These are phyloP conservation scores for Endoconidiophora laricicola DNA, from an alignment of 2,329 filamentous ascomycete species.

Conservation along the genomic window DNA sequence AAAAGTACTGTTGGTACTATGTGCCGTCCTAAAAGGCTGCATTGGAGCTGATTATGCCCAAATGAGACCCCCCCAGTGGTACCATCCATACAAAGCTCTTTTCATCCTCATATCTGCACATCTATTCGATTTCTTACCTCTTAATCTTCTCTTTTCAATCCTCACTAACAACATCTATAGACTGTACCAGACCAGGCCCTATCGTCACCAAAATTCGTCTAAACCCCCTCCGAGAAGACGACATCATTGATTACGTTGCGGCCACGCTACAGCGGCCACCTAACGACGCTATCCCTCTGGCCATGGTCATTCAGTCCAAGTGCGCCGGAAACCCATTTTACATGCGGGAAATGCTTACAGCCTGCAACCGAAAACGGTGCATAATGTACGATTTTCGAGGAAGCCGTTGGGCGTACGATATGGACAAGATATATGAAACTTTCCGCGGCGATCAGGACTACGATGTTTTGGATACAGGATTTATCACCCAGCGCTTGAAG, in stretches of 20 bases:
- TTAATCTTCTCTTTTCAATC: constrained; percentile 9
- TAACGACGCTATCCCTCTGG: constrained; percentile 59
- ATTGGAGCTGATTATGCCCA: too few species aligned
- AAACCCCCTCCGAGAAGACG: constrained; percentile 55
- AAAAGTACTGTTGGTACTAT: background rate
- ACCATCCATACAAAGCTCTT: background rate
- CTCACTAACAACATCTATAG: constrained; percentile 19
- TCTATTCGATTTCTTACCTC: background rate
- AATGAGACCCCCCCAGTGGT: too few species aligned
- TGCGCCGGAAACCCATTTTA: constrained; percentile 82
- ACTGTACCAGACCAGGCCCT: constrained; percentile 30
- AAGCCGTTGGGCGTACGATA: constrained; percentile 66
- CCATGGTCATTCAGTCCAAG: constrained; percentile 76
- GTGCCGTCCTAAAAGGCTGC: too few species aligned
- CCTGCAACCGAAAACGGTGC: constrained; percentile 70
- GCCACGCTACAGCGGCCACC: constrained; percentile 59
- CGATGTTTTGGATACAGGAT: constrained; percentile 64
- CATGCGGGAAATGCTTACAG: constrained; percentile 76
- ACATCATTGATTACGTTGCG: constrained; percentile 70
- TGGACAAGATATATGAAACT: constrained; percentile 73
- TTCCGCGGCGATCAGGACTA: constrained; percentile 67
- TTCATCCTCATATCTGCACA: background rate
- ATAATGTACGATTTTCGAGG: constrained; percentile 83
- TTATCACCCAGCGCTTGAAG: constrained; percentile 60
- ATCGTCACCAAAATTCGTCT: constrained; percentile 56